These are phyloP conservation scores for Eleusine coracana DNA, from an alignment of 176 grass and related monocot species.

Conservation along the genomic window DNA sequence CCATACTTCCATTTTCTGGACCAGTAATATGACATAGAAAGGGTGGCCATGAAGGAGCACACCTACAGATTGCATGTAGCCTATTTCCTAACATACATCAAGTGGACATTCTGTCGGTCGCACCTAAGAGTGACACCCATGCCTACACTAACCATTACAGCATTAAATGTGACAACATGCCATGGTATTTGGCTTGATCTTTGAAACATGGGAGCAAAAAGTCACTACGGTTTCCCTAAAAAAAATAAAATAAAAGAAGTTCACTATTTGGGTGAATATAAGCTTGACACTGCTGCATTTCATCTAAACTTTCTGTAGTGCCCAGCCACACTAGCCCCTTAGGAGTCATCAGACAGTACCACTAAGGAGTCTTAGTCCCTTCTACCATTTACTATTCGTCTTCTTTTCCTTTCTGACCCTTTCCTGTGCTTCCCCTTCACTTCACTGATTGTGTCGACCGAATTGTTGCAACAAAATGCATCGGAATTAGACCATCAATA, in stretches of 20 bases:
- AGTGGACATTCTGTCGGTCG: neutral
- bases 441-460: too few species aligned
- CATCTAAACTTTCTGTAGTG: neutral
- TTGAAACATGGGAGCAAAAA: neutral
- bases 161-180: neutral
- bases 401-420: too few species aligned
- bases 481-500: too few species aligned
- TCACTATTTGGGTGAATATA: neutral
- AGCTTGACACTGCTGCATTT: neutral
- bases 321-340: neutral
- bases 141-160: neutral
- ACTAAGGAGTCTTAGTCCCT: neutral
- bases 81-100: neutral
- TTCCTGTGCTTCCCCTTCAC: too few species aligned
- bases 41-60: neutral
- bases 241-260: too few species aligned
- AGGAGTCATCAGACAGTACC: neutral
- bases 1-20: slow-evolving; percentile 10
- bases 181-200: neutral
- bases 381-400: too few species aligned
- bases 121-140: neutral
- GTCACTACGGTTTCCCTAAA: too few species aligned
- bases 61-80: neutral
- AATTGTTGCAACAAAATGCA: too few species aligned
- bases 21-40: neutral